phyloP scores from a whole-genome alignment of 768 basidiomycete genomes.

The Naganishia kalamii region DNA sequence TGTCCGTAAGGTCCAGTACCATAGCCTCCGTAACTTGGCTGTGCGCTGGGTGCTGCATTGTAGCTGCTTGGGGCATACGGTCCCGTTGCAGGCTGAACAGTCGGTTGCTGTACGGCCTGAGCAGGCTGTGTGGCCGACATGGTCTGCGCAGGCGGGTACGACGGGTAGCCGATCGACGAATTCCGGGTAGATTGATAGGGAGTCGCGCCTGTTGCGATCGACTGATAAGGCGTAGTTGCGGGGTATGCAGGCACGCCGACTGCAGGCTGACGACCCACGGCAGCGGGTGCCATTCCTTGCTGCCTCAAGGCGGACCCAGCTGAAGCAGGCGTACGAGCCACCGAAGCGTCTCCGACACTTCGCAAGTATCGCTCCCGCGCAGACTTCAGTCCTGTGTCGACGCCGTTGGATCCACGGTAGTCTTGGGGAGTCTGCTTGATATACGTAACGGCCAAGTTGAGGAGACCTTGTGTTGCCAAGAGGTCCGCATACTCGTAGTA shows the following conservation, averaged over 20 bases:
- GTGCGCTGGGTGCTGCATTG: slow-evolving; percentile 33
- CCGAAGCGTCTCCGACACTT: background rate
- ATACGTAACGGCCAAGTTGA: slow-evolving; percentile 73
- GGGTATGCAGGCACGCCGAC: slow-evolving; percentile 21
- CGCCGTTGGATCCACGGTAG: slow-evolving; percentile 61
- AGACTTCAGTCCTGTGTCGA: slow-evolving; percentile 35
- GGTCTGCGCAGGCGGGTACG: slow-evolving; percentile 9
- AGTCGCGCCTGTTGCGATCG: slow-evolving; percentile 42
- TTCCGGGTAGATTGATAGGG: slow-evolving; percentile 30
- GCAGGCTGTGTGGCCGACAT: background rate
- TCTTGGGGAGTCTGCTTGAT: slow-evolving; percentile 69
- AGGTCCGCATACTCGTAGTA: slow-evolving; percentile 95
- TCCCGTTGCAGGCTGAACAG: slow-evolving; percentile 13
- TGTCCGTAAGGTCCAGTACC: background rate
- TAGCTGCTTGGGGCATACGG: slow-evolving; percentile 26
- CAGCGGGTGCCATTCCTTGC: background rate
- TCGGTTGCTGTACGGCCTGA: background rate
- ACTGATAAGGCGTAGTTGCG: slow-evolving; percentile 25
- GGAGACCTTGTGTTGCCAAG: slow-evolving; percentile 79
- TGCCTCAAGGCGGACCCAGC: background rate
- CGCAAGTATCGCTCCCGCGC: slow-evolving; percentile 34
- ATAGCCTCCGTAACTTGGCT: slow-evolving; percentile 25
- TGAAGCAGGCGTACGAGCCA: slow-evolving; percentile 21
- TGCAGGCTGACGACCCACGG: background rate
- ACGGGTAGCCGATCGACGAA: slow-evolving; percentile 6